Base-by-base conservation (phyloP, 192 early-diverging fungal species). In the Coemansia reversa region DNA sequence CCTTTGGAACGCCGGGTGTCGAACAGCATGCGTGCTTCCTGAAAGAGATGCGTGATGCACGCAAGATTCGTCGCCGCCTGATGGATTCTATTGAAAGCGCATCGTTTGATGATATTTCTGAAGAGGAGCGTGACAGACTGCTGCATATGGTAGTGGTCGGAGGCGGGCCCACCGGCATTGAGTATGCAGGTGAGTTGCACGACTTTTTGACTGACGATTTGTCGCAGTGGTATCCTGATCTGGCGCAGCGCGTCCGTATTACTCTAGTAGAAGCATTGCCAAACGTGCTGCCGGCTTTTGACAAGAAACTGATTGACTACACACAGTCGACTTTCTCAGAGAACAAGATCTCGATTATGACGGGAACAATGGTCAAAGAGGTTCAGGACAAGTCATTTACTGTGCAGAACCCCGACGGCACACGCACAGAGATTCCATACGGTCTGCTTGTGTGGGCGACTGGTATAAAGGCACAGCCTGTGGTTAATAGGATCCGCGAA, bases 61-160 rank as follows among this genome's bases (percentile, higher is more conserved):
- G 89, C 60, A 87, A 85, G 64, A 96, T 96, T 60, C 85, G 93
- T 14, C 73, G 81, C n/a, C 76, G 87, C 5, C 86, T 96, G 5
- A 82, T 93, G 52, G 91, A 92, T 76, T 89, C 89, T 19, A 84
- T 93, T 80, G 92, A 93, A 63, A 74, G 83, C 20, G 94, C 94
- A 4, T 81, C 84, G 53, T 88, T 92, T 54, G 87, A 85, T 59
- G 79, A 81, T 19, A 60, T 87, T 7, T 84, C 86, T 0, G 81
- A 85, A 4, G 75, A 89, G 56, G 86, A 93, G 71, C 82, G 84
- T 63, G 75, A 82, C 28, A 76, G 84, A 4, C 61, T 88, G 52
- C 65, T 96, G 54, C 91, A 94, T 65, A 91, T 96, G 69, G 92
- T 88, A 1, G 86, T 93, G 3, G 91, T 94, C 7, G 94, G 94